Evolutionary conservation across 306 rosid species (phyloP), one percentile per base, ranked within the genome.

Genomic region (Lupinus albus): DNA sequence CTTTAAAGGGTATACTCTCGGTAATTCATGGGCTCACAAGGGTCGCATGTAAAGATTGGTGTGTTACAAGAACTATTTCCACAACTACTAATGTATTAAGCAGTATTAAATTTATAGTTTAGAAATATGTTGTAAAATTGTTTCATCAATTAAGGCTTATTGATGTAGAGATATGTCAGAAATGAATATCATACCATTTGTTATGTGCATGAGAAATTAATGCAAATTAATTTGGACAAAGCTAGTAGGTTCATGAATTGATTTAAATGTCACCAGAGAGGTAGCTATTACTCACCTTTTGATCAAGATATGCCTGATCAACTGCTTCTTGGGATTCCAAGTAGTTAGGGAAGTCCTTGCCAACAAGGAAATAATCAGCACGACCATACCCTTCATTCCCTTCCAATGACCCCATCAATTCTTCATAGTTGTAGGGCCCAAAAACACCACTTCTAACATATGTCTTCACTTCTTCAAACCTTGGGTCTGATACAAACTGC

Each of bases 301-400:
- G 82, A 75, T 89, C 94, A 16, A 64, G 76, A 21, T 88, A 93
- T 25, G 96, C 94, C 75, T 88, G 75, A 47, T 93, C 98, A 61
- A 89, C 96, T 80, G 82, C 69, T 36, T 86, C 91, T 76, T 93
- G 98, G 75, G 96, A 89, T 73, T 88, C 96, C 36, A 93, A 58
- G 75, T 93, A 93, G 82, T 84, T 83, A 46, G 96, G 97, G 81
- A 93, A 93, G 90, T 93, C 97, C 70, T 89, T 80, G 48, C 94
- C 98, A 61, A 93, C 97, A 42, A 93, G 98, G 81, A 93, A 93
- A 74, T 93, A 93, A 78, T 93, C 98, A 53, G 86, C 97, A 36
- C 82, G 86, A 39, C 98, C 98, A 70, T 75, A 93, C 12, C 98
- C 97, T 83, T 89, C 96, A 74, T 88, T 86, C 64, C 94, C 98